Base-by-base conservation (phyloP, 2,329 filamentous ascomycete genomes). In the Aurifilum marmelostoma region DNA sequence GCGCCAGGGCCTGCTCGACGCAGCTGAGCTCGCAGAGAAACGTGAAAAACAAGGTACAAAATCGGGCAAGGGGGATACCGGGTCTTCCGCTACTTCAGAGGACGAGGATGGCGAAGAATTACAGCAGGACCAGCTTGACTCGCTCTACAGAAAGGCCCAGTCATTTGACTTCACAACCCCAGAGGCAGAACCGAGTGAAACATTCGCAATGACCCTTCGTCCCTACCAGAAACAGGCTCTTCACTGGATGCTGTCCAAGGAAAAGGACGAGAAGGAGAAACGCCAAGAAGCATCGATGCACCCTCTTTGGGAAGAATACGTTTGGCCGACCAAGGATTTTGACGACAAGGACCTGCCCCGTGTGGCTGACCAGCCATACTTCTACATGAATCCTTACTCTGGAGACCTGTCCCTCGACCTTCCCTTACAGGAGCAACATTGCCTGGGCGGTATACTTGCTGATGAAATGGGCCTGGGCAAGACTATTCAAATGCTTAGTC, bases 381-480 rank as follows among this genome's bases (percentile, higher is more conserved):
- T 99, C 75, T 99, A 97, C 74, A 91, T 98, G 74, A 99, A 99
- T 75, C 95, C 95, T 0, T 99, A 99, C 78, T 97, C 94, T 8
- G 96, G 96, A 11, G 95, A 98, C 74, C 82, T 99, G 65, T 97
- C 94, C 1, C 83, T 98, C 0, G 89, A 97, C 7, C 99, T 99
- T 73, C 96, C 96, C 0, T 88, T 89, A 2, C 96, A 99, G 77
- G 93, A 98, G 75, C 96, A 98, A 76, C 93, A 97, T 77, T 99
- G 96, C 73, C 83, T 97, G 0, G 96, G 96, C 59, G 96, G 96
- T 7, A 92, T 99, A 68, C 83, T 99, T 56, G 96, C 96, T 11
- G 96, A 99, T 75, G 92, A 98, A 80, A 99, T 99, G 96, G 96
- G 96, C 61, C 84, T 99, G 1, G 96, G 96, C 43, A 99, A 99